Evolutionary conservation across 208 protist species (phyloP).

Genomic region (Jaenimonas drosophilae): DNA sequence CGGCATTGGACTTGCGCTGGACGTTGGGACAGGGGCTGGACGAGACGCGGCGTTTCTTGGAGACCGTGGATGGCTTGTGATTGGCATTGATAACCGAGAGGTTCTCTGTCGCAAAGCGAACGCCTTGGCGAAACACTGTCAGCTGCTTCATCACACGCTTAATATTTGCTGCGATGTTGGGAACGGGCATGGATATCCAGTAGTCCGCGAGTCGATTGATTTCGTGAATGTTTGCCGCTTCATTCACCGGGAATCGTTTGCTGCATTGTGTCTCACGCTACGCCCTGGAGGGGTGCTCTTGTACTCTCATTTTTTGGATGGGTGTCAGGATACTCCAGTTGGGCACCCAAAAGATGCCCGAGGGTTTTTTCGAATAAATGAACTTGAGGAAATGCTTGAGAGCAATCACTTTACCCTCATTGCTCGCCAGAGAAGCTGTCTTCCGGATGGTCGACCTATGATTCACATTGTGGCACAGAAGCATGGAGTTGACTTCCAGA

Average conservation of each 20-base stretch:
- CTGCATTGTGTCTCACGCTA: slow-evolving; percentile 7
- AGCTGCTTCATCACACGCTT: not conserved
- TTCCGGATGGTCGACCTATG: slow-evolving; percentile 9
- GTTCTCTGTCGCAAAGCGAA: slow-evolving; percentile 10
- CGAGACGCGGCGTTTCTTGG: slow-evolving; percentile 37
- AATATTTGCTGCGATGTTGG: slow-evolving; percentile 9
- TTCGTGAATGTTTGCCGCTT: slow-evolving; percentile 45
- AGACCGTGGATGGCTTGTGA: slow-evolving; percentile 23
- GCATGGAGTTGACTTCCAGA: too few species aligned
- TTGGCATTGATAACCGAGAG: slow-evolving; percentile 31
- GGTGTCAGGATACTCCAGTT: slow-evolving; percentile 19
- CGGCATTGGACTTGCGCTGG: slow-evolving; percentile 14
- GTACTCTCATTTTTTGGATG: slow-evolving; percentile 49
- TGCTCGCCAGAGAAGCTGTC: not conserved
- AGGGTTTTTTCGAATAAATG: slow-evolving; percentile 21
- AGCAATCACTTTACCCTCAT: slow-evolving; percentile 9
- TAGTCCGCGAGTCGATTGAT: slow-evolving; percentile 14
- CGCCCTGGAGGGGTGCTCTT: slow-evolving; percentile 19
- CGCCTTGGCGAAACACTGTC: slow-evolving; percentile 5
- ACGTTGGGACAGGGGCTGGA: slow-evolving; percentile 28
- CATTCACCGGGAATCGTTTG: slow-evolving; percentile 20
- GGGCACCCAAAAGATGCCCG: slow-evolving; percentile 17
- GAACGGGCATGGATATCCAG: slow-evolving; percentile 5
- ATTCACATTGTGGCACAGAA: slow-evolving; percentile 9
- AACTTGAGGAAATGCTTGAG: slow-evolving; percentile 17